Conservation (phyloP, 75 land plant genomes). For the Cupressus sempervirens region DNA sequence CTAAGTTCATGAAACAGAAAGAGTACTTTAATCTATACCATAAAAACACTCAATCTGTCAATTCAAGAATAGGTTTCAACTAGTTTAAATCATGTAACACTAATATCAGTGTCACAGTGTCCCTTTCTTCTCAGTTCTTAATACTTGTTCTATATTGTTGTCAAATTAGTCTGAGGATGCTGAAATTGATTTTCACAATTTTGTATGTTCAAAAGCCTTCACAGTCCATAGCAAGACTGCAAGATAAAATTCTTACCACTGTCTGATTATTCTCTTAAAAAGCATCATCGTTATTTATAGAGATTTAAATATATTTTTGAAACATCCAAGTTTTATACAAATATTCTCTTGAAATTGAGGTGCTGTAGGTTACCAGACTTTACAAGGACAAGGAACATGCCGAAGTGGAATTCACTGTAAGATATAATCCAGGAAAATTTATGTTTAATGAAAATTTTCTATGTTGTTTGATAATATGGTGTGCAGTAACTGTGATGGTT, state of each 20-base stretch:
- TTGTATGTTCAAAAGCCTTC: neutral
- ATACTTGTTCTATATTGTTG: neutral
- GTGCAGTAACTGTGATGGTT: neutral
- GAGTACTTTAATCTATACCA: neutral
- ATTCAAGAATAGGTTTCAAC: neutral
- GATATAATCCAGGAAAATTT: conserved; percentile 8
- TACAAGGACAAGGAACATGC: conserved; percentile 84
- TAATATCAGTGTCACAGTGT: neutral
- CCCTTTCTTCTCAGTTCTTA: neutral
- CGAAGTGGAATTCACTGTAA: conserved; percentile 86
- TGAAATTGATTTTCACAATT: neutral
- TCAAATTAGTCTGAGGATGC: neutral
- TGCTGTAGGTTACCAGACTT: conserved; percentile 65
- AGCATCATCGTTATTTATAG: neutral
- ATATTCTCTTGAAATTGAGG: neutral
- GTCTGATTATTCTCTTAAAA: neutral
- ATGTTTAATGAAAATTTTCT: neutral
- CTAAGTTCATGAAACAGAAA: neutral
- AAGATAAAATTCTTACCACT: neutral
- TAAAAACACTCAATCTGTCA: neutral
- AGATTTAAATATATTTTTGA: neutral
- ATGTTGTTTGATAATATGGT: neutral
- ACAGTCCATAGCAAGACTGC: neutral
- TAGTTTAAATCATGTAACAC: neutral
- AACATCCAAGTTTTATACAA: neutral